Evolutionary conservation across 2,329 filamentous ascomycete genomes (phyloP), one percentile per base, ranked within the genome.

Genomic region (Hirsutella minnesotensis): DNA sequence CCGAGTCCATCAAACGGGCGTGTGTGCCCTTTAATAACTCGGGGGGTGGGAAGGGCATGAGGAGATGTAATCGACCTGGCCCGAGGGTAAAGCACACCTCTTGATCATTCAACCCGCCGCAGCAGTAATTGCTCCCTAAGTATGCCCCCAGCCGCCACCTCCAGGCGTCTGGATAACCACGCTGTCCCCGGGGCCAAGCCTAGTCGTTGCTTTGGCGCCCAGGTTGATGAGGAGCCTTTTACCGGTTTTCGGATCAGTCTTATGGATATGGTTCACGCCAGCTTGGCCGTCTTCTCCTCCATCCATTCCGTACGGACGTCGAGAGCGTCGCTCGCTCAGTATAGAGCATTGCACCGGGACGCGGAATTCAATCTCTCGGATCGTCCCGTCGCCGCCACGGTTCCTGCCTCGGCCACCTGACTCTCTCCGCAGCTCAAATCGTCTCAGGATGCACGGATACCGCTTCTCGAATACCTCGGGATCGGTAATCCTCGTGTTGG

Each of bases 401-500:
- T 83, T 77, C 56, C 74, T 69, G 0, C 86, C 86, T 4, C 58
- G 83, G 12, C 57, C 56, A 9, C 53, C 55, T 3, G 75, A 81
- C 0, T 75, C 78, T 2, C 63, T 50, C 1, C 85, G 64, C 9
- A 90, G 63, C 10, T 72, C 70, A 58, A 89, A 90, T 51, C 83
- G 73, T 5, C 80, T 69, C 31, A 92, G 63, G 2, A 92, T 45
- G 30, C 52, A 54, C 0, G 84, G 84, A 53, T 88, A 88, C 9
- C 85, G 67, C 27, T 81, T 70, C 64, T 90, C 85, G 50, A 90
- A 84, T 7, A 88, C 75, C 57, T 90, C 86, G 0, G 81, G 72
- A 56, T 90, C 85, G 0, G 85, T 89, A 55, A 89, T 90, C 13
- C 84, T 74, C 3, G 85, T 90, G 59, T 90, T 92, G 7, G 86